Evolutionary conservation across 768 basidiomycete genomes (phyloP).

Genomic region (Wakefieldia striispora): DNA sequence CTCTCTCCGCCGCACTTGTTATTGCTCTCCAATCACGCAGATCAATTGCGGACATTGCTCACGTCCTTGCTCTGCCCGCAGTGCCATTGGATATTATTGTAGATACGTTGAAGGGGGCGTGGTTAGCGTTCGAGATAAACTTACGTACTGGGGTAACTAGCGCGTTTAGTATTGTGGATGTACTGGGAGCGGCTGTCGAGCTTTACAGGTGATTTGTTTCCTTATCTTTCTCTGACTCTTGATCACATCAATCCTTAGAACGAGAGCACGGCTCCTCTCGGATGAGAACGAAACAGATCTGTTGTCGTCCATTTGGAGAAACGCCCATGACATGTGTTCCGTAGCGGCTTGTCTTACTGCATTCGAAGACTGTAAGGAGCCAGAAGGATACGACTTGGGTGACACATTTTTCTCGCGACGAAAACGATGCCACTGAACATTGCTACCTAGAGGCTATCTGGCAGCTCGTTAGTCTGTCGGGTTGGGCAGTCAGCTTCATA

Average conservation of each 20-base stretch:
- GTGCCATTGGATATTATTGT: conserved; percentile 42
- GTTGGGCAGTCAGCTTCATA: conserved; percentile 60
- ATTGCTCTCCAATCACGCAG: conserved; percentile 49
- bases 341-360: conserved; percentile 57
- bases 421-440: conserved; percentile 4
- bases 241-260: conserved; percentile 25
- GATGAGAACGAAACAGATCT: conserved; percentile 38
- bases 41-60: conserved; percentile 59
- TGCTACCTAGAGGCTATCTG: conserved; percentile 58
- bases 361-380: conserved; percentile 66
- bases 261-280: conserved; percentile 27
- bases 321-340: conserved; percentile 67
- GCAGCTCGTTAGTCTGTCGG: conserved; percentile 63
- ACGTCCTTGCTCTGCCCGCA: conserved; percentile 46
- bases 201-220: conserved; percentile 30
- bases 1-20: conserved; percentile 25
- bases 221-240: not conserved
- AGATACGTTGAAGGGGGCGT: conserved; percentile 46
- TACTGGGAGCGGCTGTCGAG: conserved; percentile 48
- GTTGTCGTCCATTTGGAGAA: conserved; percentile 50
- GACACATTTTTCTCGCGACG: not conserved
- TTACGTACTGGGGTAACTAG: conserved; percentile 39
- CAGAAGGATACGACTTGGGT: conserved; percentile 65
- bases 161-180: conserved; percentile 42
- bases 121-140: conserved; percentile 44